Evolutionary conservation across 345 rosid genomes (phyloP).

Genomic region (Citrus unshiu): DNA sequence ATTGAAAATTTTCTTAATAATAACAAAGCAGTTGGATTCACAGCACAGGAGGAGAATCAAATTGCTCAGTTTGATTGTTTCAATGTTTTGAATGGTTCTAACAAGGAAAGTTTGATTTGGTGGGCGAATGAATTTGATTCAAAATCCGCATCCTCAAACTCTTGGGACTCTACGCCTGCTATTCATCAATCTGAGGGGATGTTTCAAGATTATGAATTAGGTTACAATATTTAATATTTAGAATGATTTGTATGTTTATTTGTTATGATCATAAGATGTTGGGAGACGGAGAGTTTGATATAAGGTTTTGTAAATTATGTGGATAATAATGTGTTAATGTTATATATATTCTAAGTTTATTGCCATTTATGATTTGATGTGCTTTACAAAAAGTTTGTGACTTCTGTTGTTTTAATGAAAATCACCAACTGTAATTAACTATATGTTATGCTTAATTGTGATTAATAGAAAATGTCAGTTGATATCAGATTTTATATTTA

Average conservation of each 20-base stretch:
- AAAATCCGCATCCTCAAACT: constrained; percentile 50
- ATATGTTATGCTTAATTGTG: too few species aligned
- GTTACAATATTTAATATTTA: constrained; percentile 39
- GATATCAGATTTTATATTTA: not conserved
- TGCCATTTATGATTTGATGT: not conserved
- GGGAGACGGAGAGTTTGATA: not conserved
- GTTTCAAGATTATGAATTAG: constrained; percentile 63
- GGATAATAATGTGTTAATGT: constrained; percentile 41
- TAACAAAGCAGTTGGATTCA: constrained; percentile 20
- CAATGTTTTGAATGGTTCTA: constrained; percentile 38
- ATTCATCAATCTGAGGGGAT: constrained; percentile 43
- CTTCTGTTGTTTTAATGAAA: not conserved
- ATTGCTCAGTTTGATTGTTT: constrained; percentile 48
- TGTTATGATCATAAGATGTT: constrained; percentile 20
- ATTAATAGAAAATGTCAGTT: not conserved
- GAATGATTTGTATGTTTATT: constrained; percentile 12
- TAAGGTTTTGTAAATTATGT: constrained; percentile 51
- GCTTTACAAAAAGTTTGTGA: not conserved
- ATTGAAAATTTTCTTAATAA: constrained; percentile 29
- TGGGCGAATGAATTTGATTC: constrained; percentile 66
- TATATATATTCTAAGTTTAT: not conserved
- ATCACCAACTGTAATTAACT: too few species aligned
- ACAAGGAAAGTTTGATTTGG: constrained; percentile 46
- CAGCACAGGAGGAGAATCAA: constrained; percentile 39
- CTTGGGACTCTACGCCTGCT: constrained; percentile 60